Percentiles rank a stretch among this genome's conserved stretches.
Conservation (phyloP, 495 filamentous ascomycete species). For the Parathielavia hyrcaniae region DNA sequence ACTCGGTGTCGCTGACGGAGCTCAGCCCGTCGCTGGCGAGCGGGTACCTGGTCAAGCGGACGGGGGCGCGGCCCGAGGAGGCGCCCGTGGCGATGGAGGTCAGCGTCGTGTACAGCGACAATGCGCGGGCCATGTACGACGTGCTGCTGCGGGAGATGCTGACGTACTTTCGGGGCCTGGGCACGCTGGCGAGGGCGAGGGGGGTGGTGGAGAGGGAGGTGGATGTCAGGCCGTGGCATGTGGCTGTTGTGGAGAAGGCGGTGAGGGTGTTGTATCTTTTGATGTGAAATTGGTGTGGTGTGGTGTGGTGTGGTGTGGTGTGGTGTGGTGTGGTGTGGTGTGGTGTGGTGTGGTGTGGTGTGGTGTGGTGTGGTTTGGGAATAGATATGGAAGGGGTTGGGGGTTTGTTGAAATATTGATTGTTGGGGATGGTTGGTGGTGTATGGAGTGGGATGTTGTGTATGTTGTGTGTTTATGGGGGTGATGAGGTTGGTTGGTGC, state of each 20-base stretch:
- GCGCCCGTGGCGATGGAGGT: slow-evolving; percentile 58
- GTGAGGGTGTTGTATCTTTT: slow-evolving; percentile 51
- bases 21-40: slow-evolving; percentile 60
- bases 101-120: slow-evolving; percentile 57
- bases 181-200: slow-evolving; percentile 62
- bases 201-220: slow-evolving; percentile 57
- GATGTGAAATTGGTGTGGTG: slow-evolving; percentile 40
- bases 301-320: slow-evolving; percentile 2
- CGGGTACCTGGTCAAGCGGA: slow-evolving; percentile 73
- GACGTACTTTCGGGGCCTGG: slow-evolving; percentile 68
- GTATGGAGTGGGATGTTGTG: neutral
- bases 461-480: neutral
- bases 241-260: slow-evolving; percentile 69
- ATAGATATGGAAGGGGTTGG: neutral
- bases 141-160: slow-evolving; percentile 63
- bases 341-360: slow-evolving; percentile 47
- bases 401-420: no score
- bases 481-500: neutral
- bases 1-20: slow-evolving; percentile 56
- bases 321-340: slow-evolving; percentile 42
- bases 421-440: neutral
- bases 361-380: slow-evolving; percentile 3
- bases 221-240: slow-evolving; percentile 76
- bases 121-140: slow-evolving; percentile 48
- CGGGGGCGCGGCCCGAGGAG: slow-evolving; percentile 54